Percentiles rank a stretch among this genome's conserved stretches.
phyloP scores from a whole-genome alignment of 176 grass and related monocot genomes.

The Zoysia japonica region DNA sequence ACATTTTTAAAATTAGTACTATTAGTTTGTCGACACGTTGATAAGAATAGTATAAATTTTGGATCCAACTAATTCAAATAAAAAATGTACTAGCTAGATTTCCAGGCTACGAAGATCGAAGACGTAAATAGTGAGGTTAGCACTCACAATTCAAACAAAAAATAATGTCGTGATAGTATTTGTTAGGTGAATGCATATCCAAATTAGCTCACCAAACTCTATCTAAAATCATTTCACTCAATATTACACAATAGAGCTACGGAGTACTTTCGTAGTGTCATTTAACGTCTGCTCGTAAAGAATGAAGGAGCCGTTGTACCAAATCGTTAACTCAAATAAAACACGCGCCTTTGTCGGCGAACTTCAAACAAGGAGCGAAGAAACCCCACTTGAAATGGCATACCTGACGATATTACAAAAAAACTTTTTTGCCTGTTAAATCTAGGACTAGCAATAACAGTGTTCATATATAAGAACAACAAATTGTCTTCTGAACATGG shows the following conservation, averaged over 20 bases:
- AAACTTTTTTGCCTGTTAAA: background rate
- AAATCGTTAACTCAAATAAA: background rate
- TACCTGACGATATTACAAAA: background rate
- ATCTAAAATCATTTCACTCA: background rate
- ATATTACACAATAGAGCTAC: background rate
- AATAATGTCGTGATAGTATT: background rate
- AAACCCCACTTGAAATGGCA: background rate
- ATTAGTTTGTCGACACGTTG: too few species aligned
- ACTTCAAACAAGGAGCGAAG: background rate
- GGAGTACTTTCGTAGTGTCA: background rate
- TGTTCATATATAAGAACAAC: background rate
- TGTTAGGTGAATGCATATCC: conserved; percentile 19
- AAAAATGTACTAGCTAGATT: too few species aligned
- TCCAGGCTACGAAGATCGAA: too few species aligned
- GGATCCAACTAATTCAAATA: too few species aligned
- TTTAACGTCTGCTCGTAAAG: background rate
- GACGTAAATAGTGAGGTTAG: too few species aligned
- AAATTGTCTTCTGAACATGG: background rate
- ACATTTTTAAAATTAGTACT: too few species aligned
- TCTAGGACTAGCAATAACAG: background rate
- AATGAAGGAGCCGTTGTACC: background rate
- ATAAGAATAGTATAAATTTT: too few species aligned
- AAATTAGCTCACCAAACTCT: conserved; percentile 35
- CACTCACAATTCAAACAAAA: background rate
- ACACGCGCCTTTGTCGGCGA: background rate